These are phyloP conservation scores for Corylus americana DNA, from an alignment of 306 rosid species.

Conservation along the genomic window DNA sequence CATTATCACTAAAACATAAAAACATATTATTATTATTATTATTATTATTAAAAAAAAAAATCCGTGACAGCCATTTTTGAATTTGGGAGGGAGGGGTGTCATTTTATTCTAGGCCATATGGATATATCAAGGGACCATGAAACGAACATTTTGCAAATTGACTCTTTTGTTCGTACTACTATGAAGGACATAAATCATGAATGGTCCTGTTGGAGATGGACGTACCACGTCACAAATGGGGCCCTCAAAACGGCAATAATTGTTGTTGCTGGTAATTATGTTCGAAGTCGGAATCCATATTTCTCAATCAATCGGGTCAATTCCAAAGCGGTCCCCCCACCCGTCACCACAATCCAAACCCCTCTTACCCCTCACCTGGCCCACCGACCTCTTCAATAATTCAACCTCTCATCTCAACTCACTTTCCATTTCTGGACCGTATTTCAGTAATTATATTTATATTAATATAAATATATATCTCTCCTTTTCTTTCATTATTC, in stretches of 20 bases:
- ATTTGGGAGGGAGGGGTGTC: no score
- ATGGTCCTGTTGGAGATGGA: conserved; percentile 29
- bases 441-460: no score
- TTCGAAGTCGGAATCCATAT: conserved; percentile 35
- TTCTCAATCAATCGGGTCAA: conserved; percentile 30
- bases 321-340: conserved; percentile 42
- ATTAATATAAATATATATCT: not conserved
- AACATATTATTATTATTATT: no score
- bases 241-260: conserved; percentile 37
- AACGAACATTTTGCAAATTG: conserved; percentile 23
- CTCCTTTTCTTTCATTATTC: not conserved
- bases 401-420: conserved; percentile 25
- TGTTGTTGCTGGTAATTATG: conserved; percentile 36
- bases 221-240: conserved; percentile 22
- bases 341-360: conserved; percentile 42
- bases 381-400: conserved; percentile 48
- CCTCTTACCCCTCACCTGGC: conserved; percentile 31
- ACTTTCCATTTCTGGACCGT: not conserved
- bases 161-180: conserved; percentile 25
- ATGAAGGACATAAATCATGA: conserved; percentile 30
- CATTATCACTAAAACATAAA: no score
- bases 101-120: conserved; percentile 27
- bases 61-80: no score
- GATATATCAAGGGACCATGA: conserved; percentile 35
- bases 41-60: no score